Evolutionary conservation across 352 stramenopile species (phyloP).

Genomic region (Globisporangium recalcitrans): DNA sequence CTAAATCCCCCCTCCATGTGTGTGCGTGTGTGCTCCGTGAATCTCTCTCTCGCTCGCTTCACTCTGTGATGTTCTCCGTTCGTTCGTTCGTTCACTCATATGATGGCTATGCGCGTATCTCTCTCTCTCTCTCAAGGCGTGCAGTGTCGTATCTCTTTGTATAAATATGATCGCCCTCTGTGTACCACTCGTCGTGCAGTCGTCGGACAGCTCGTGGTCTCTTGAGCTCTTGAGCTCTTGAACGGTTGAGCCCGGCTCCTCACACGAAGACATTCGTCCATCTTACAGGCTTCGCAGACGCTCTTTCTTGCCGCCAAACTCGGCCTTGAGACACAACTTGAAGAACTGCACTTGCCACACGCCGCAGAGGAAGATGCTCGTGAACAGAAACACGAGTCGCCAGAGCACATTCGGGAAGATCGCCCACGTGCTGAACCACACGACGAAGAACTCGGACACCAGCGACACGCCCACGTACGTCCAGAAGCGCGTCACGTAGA

Average conservation of each 20-base stretch:
- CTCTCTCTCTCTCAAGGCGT: neutral
- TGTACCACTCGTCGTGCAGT: neutral
- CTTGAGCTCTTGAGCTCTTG: neutral
- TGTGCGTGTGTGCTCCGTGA: constrained; percentile 1
- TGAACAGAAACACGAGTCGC: constrained; percentile 59
- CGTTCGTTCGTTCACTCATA: constrained; percentile 1
- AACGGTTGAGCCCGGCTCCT: neutral
- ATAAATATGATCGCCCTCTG: constrained; percentile 1
- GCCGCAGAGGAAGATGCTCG: constrained; percentile 42
- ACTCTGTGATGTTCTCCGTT: neutral
- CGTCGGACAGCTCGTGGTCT: neutral
- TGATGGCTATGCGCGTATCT: neutral
- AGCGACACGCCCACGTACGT: constrained; percentile 42
- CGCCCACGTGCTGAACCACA: constrained; percentile 78
- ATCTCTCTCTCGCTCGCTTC: neutral
- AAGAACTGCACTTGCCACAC: constrained; percentile 71
- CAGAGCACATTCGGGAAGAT: constrained; percentile 75
- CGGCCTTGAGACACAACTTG: constrained; percentile 55
- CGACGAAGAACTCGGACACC: constrained; percentile 54
- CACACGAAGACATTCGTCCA: neutral
- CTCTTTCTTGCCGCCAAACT: constrained; percentile 80
- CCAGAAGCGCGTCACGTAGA: constrained; percentile 75
- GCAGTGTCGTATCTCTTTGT: constrained; percentile 7
- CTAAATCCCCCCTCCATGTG: constrained; percentile 15
- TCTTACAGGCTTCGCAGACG: constrained; percentile 61